Evolutionary conservation across 1,284 basidiomycete species (phyloP).

Genomic region (Pisolithus thermaeus): DNA sequence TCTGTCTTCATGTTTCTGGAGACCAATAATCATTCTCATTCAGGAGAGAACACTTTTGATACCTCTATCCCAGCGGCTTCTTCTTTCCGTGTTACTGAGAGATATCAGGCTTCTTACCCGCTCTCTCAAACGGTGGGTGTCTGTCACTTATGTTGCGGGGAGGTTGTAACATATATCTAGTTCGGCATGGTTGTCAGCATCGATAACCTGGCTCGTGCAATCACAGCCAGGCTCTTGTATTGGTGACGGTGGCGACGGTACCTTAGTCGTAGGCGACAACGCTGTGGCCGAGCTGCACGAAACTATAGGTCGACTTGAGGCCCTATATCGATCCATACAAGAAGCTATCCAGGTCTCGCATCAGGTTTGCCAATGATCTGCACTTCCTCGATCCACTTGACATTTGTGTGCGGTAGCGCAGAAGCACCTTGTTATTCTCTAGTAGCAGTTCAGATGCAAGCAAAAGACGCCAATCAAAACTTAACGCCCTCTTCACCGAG

Average conservation of each 20-base stretch:
- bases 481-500: constrained; percentile 30
- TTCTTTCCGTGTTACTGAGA: constrained; percentile 53
- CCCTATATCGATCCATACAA: constrained; percentile 46
- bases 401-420: constrained; percentile 30
- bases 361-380: constrained; percentile 32
- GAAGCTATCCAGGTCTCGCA: constrained; percentile 37
- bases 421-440: constrained; percentile 39
- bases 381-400: not conserved
- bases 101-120: constrained; percentile 57
- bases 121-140: constrained; percentile 56
- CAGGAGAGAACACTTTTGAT: constrained; percentile 49
- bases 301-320: constrained; percentile 40
- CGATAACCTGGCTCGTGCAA: constrained; percentile 48
- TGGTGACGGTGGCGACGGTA: constrained; percentile 24
- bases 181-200: constrained; percentile 49
- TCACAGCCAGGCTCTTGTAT: constrained; percentile 21
- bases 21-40: not conserved
- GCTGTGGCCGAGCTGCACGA: constrained; percentile 39
- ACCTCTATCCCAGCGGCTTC: constrained; percentile 49
- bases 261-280: constrained; percentile 27
- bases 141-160: not conserved
- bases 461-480: constrained; percentile 21
- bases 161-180: constrained; percentile 29
- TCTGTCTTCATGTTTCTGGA: not conserved
- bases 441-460: constrained; percentile 15